These are phyloP conservation scores for Vitrella brassicaformis DNA, from an alignment of 73 alveolate genomes.

Conservation along the genomic window DNA sequence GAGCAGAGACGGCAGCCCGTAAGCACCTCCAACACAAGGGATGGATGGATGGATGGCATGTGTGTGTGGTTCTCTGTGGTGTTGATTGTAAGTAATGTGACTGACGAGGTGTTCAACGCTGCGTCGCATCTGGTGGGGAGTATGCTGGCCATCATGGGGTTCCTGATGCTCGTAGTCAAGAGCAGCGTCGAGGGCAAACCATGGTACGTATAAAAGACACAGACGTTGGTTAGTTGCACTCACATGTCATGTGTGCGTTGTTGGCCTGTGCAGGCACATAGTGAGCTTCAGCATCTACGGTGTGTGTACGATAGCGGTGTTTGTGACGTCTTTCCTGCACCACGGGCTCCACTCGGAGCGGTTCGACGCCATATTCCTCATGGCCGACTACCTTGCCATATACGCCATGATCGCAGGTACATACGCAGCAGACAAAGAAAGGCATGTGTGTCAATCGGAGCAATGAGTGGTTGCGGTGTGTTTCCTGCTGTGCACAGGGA, in stretches of 20 bases:
- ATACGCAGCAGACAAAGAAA: background rate
- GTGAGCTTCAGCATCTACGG: background rate
- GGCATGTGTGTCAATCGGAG: too few species aligned
- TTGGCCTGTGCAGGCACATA: background rate
- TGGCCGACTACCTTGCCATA: constrained; percentile 17
- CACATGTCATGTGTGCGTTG: background rate
- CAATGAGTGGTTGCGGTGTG: background rate
- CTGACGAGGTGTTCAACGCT: constrained; percentile 34
- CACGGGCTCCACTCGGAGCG: constrained; percentile 2
- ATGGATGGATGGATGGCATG: too few species aligned
- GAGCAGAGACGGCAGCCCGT: too few species aligned
- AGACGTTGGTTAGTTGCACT: background rate
- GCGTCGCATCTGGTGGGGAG: constrained; percentile 25
- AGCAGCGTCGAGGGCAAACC: background rate
- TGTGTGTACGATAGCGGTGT: background rate
- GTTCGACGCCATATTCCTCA: constrained; percentile 3
- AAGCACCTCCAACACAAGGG: too few species aligned
- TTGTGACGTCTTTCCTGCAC: background rate
- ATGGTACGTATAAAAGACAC: too few species aligned
- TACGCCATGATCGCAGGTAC: constrained; percentile 21
- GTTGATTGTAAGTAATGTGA: too few species aligned
- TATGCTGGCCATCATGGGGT: constrained; percentile 11
- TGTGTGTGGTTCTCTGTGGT: too few species aligned
- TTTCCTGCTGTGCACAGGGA: background rate
- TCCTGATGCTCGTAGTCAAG: background rate